Conservation (phyloP, 345 rosid genomes). For the Salix udensis region DNA sequence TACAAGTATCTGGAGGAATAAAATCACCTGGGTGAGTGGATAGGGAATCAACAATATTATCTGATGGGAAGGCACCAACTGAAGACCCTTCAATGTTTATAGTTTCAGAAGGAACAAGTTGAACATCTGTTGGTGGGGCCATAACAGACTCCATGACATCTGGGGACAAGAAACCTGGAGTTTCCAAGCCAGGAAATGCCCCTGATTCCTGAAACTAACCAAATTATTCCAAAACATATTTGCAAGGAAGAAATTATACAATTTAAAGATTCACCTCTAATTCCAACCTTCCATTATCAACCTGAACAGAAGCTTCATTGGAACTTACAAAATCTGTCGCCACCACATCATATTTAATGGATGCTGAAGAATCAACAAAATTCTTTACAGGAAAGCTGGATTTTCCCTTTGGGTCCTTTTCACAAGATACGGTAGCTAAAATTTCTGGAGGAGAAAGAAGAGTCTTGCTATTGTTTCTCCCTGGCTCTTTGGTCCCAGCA, state of each 20-base stretch:
- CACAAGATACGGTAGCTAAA: conserved; percentile 8
- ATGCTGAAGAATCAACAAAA: conserved; percentile 9
- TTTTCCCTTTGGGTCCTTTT: not conserved
- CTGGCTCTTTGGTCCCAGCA: not conserved
- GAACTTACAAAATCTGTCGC: conserved; percentile 10
- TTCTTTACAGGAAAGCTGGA: conserved; percentile 3
- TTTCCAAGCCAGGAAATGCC: conserved; percentile 33
- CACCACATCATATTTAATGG: conserved; percentile 2
- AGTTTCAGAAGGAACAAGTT: conserved; percentile 27
- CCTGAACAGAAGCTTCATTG: conserved; percentile 10
- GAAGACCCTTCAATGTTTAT: conserved; percentile 26
- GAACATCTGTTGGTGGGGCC: conserved; percentile 16
- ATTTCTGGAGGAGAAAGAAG: conserved; percentile 15
- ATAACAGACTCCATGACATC: conserved; percentile 26
- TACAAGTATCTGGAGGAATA: conserved; percentile 16
- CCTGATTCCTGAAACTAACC: conserved; percentile 36
- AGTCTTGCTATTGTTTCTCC: not conserved
- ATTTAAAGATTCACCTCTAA: conserved; percentile 29
- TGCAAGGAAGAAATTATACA: conserved; percentile 9
- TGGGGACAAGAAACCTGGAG: conserved; percentile 29
- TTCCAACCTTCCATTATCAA: conserved; percentile 19
- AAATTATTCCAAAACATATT: conserved; percentile 10
- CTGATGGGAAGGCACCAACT: conserved; percentile 35
- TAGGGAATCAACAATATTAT: conserved; percentile 33
- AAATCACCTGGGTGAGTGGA: conserved; percentile 28